A percentile compares a stretch with the other conserved stretches of the same genome.
These are phyloP conservation scores for Protomyces inouyei DNA, from an alignment of 1,139 yeast genomes.

Conservation along the genomic window DNA sequence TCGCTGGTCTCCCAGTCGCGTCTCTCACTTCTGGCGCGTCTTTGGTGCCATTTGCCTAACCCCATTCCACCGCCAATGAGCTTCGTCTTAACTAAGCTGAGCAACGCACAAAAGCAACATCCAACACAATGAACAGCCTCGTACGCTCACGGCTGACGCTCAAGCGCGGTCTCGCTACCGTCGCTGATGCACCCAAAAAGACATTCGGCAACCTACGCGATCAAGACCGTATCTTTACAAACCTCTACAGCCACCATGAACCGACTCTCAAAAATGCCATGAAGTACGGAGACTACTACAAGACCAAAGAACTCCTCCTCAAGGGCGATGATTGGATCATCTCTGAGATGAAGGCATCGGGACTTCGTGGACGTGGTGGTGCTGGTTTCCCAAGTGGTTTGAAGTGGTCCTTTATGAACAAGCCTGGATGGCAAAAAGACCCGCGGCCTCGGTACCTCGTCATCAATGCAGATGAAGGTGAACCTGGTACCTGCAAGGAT, in stretches of 20 bases:
- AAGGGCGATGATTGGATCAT: conserved; percentile 73
- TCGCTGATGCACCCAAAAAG: conserved; percentile 42
- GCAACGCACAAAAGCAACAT: neutral
- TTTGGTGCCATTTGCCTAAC: neutral
- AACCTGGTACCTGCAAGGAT: conserved; percentile 89
- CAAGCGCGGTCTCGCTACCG: conserved; percentile 36
- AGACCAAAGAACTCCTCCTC: conserved; percentile 73
- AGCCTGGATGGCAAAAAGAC: conserved; percentile 90
- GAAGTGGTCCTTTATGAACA: conserved; percentile 91
- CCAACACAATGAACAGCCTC: neutral
- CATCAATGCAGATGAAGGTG: conserved; percentile 90
- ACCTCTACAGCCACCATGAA: conserved; percentile 69
- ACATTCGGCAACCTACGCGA: conserved; percentile 66
- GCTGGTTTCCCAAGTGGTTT: conserved; percentile 89
- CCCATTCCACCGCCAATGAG: neutral
- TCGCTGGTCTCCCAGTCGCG: neutral
- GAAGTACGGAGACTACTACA: conserved; percentile 85
- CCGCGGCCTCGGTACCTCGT: conserved; percentile 79
- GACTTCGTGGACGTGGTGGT: conserved; percentile 87
- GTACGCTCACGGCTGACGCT: conserved; percentile 6
- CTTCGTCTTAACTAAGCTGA: neutral
- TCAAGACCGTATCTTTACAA: conserved; percentile 81
- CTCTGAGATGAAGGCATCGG: conserved; percentile 69
- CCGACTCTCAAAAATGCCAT: conserved; percentile 66
- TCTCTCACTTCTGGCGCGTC: neutral